A percentile compares a stretch with the other conserved stretches of the same genome.
Conservation (phyloP, 768 basidiomycete genomes). For the Leccinellum rugosiceps region DNA sequence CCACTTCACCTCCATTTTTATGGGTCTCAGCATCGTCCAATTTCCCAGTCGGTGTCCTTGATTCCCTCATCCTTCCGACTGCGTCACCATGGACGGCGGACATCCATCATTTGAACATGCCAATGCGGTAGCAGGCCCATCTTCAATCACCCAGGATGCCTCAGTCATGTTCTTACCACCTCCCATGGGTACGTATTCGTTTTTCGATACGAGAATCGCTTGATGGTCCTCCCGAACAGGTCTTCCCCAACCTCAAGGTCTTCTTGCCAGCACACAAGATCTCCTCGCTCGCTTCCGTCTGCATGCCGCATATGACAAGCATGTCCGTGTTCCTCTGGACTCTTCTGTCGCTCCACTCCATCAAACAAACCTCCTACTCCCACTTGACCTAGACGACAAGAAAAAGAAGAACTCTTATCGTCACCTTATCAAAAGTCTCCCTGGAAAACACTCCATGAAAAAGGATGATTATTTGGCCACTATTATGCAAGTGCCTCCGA, state of each 20-base stretch:
- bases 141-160: constrained; percentile 31
- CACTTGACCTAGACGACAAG: constrained; percentile 53
- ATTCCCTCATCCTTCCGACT: constrained; percentile 19
- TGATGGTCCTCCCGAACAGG: constrained; percentile 23
- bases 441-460: constrained; percentile 79
- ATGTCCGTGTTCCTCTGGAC: constrained; percentile 56
- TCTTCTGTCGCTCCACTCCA: constrained; percentile 22
- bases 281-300: constrained; percentile 71
- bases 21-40: constrained; percentile 13
- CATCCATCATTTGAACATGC: constrained; percentile 29
- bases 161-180: constrained; percentile 29
- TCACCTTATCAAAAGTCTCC: constrained; percentile 71
- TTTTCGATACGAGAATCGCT: constrained; percentile 2
- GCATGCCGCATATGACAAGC: constrained; percentile 74
- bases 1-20: constrained; percentile 7
- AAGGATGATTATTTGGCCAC: constrained; percentile 70
- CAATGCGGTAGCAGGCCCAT: constrained; percentile 67
- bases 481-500: constrained; percentile 66
- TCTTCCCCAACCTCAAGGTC: constrained; percentile 34
- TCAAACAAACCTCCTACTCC: constrained; percentile 41
- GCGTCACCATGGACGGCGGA: constrained; percentile 30
- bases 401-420: constrained; percentile 78
- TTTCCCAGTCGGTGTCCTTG: constrained; percentile 20
- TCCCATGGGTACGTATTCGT: constrained; percentile 29
- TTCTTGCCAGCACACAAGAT: constrained; percentile 75